These are phyloP conservation scores for Pestalotiopsis sp. DNA, from an alignment of 2,329 filamentous ascomycete species.

Conservation along the genomic window DNA sequence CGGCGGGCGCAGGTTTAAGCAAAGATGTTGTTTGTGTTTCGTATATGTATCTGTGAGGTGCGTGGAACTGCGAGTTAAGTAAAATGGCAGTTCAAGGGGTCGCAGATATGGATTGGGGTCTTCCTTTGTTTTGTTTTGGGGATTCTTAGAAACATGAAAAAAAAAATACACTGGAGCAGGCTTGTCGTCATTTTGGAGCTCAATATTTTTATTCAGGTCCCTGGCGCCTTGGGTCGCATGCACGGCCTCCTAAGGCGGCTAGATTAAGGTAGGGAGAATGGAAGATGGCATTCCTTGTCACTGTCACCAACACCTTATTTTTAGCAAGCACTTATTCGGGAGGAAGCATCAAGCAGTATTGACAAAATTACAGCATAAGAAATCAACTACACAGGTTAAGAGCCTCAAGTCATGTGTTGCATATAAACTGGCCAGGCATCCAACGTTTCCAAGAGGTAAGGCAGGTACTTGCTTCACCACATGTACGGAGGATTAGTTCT, in stretches of 20 bases:
- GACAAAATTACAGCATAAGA: no score
- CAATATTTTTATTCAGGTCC: background rate
- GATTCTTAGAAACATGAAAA: background rate
- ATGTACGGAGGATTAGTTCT: no score
- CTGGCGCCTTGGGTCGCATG: background rate
- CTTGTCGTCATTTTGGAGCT: constrained; percentile 7
- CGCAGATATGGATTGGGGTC: no score
- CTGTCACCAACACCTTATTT: no score
- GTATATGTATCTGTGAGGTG: background rate
- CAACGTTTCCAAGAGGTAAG: no score
- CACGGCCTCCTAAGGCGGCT: background rate
- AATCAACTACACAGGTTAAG: no score
- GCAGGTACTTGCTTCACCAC: no score
- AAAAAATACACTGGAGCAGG: constrained; percentile 25
- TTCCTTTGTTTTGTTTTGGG: background rate
- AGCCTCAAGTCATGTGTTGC: no score
- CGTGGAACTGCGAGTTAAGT: background rate
- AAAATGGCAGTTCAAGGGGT: background rate
- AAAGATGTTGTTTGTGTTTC: background rate
- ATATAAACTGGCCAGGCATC: no score
- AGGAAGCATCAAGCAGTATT: no score
- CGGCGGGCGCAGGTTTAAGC: background rate
- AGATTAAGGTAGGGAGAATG: background rate
- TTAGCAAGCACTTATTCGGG: no score
- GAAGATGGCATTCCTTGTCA: no score